Evolutionary conservation across 805 yeast genomes (phyloP), one percentile per base, ranked within the genome.

Genomic region (Naumovozyma baii): DNA sequence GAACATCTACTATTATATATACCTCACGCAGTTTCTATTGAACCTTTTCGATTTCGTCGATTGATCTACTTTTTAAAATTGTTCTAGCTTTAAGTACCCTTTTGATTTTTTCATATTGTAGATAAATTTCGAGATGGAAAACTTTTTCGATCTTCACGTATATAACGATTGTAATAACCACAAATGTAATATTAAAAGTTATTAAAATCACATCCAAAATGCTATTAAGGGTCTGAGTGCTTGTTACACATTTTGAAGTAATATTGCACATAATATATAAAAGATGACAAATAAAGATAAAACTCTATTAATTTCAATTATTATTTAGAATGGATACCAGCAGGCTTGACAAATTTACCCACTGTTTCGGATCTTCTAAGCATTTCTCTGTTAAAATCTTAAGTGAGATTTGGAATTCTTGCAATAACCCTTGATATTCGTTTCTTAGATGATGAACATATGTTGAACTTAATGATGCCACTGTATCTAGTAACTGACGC

Each of bases 391-490:
- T 50, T n/a, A 56, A 38, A 2, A 54, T 46, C 39, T 54, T 55
- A 15, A 58, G 40, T 14, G 59, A 54, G 5, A 52, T 43, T 36
- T 54, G 61, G 22, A 54, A 56, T 15, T 51, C 54, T 31, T 50
- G 57, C 13, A 57, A 39, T n/a, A 57, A 41, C 10, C 58, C 54
- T 26, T 55, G 60, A 38, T 52, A 54, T 34, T 55, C 62, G 33
- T 57, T 55, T 25, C 55, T 49, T 20, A 55, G 29, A 33, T 55
- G 55, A 32, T 46, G 51, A 15, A 57, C 40, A 31, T 50, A 47
- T 13, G 62, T 58, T 2, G 63, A 57, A 13, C 49, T 48, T 17
- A 51, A 31, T 1, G 44, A 37, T 12, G 44, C 44, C 9, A 54
- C 31, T 3, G 46, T 36, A 3, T 34, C 34, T 12, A 55, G 36